Percentiles rank a stretch among this genome's conserved stretches.
phyloP scores from a whole-genome alignment of 495 filamentous ascomycete species.

The Melanomma pulvis-pyrius region DNA sequence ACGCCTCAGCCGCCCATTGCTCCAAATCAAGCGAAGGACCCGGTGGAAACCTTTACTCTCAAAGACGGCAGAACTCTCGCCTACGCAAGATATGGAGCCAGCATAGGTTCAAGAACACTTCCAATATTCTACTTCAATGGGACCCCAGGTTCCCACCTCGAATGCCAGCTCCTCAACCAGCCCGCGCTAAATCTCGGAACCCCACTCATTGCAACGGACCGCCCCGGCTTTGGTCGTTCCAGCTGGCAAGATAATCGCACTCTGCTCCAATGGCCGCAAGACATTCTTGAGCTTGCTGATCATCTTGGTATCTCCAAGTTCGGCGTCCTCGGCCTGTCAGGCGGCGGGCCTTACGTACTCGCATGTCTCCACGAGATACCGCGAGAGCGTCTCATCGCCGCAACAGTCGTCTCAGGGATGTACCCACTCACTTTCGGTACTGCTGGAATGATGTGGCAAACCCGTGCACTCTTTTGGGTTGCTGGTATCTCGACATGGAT shows the following conservation, averaged over 20 bases:
- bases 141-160: conserved; percentile 49
- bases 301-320: conserved; percentile 47
- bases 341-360: conserved; percentile 53
- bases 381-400: conserved; percentile 41
- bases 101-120: conserved; percentile 27
- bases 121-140: conserved; percentile 54
- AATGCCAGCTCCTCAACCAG: conserved; percentile 43
- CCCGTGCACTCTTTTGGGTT: background rate
- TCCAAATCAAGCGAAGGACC: conserved; percentile 23
- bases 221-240: conserved; percentile 53
- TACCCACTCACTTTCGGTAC: conserved; percentile 43
- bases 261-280: conserved; percentile 49
- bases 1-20: background rate
- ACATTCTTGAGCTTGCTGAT: conserved; percentile 46
- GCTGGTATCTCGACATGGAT: conserved; percentile 23
- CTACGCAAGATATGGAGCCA: conserved; percentile 50
- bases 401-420: conserved; percentile 46
- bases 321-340: conserved; percentile 51
- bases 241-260: conserved; percentile 45
- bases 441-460: conserved; percentile 20
- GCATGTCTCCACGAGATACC: conserved; percentile 50
- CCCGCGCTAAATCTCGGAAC: conserved; percentile 39
- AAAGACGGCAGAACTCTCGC: conserved; percentile 47
- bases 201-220: conserved; percentile 49
- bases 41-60: conserved; percentile 41